phyloP scores from a whole-genome alignment of 108 stramenopile genomes.

The Craspedostauros australis region DNA sequence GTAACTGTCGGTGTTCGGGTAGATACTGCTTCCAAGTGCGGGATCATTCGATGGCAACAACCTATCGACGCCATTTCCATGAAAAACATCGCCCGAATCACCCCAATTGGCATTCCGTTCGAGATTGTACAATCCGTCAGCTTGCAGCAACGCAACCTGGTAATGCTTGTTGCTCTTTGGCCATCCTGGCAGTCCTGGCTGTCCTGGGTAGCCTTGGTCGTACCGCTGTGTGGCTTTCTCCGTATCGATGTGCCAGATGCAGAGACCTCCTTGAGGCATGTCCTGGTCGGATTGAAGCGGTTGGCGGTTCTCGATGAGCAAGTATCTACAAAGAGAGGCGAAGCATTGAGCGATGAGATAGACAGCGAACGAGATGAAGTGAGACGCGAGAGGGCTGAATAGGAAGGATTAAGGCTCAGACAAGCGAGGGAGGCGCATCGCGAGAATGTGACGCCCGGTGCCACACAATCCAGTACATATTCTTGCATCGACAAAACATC shows the following conservation, averaged over 20 bases:
- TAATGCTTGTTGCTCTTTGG: conserved; percentile 68
- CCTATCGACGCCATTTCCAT: not conserved
- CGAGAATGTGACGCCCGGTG: no score
- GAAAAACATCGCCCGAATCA: conserved; percentile 12
- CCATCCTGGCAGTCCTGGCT: conserved; percentile 60
- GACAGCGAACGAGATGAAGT: no score
- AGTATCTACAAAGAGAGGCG: no score
- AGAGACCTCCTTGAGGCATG: conserved; percentile 39
- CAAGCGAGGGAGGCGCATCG: no score
- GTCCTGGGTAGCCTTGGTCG: conserved; percentile 32
- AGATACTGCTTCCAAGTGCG: conserved; percentile 9
- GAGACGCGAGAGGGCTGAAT: no score
- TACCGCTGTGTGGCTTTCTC: conserved; percentile 8
- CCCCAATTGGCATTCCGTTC: conserved; percentile 39
- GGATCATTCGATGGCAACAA: not conserved
- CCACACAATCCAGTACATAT: no score
- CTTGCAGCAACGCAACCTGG: conserved; percentile 56
- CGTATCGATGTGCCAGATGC: conserved; percentile 53
- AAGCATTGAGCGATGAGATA: no score
- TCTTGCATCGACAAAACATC: no score
- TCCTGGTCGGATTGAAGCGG: conserved; percentile 22
- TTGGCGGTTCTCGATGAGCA: conserved; percentile 66
- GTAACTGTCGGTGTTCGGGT: conserved; percentile 36
- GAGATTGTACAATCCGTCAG: conserved; percentile 73
- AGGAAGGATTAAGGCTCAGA: no score